Conservation (phyloP, 352 stramenopile species). For the Pythium sukuiense region DNA sequence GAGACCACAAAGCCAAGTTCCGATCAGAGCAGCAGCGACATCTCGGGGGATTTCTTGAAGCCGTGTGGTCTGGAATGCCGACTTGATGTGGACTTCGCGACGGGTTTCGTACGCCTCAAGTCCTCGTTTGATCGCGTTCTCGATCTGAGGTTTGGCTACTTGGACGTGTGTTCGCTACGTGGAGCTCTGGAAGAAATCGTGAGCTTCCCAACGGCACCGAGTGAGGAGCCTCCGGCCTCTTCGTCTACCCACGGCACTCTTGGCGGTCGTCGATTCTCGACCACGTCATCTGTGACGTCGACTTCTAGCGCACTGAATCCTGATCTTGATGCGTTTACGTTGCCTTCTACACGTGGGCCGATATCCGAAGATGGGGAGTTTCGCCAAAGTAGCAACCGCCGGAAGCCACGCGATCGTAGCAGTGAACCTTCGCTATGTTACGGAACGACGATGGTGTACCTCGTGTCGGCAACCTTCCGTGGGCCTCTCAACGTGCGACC, state of each 20-base stretch:
- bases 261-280: conserved; percentile 13
- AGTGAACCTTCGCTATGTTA: conserved; percentile 39
- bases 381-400: not conserved
- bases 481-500: conserved; percentile 72
- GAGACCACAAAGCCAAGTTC: conserved; percentile 21
- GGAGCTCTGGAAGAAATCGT: conserved; percentile 63
- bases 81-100: conserved; percentile 68
- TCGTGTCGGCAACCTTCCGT: conserved; percentile 73
- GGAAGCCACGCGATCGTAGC: conserved; percentile 14
- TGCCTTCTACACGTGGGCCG: conserved; percentile 6
- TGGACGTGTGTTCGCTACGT: conserved; percentile 76
- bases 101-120: conserved; percentile 60
- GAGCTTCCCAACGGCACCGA: conserved; percentile 27
- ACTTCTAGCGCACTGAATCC: conserved; percentile 12
- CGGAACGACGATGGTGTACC: conserved; percentile 63
- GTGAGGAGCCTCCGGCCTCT: conserved; percentile 10
- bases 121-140: conserved; percentile 77
- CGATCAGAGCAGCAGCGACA: conserved; percentile 19
- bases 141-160: conserved; percentile 80
- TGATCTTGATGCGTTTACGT: conserved; percentile 17
- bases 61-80: conserved; percentile 68
- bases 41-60: conserved; percentile 77
- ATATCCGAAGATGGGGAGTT: conserved; percentile 16
- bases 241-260: conserved; percentile 8
- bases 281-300: conserved; percentile 18